Percentiles rank a stretch among this genome's conserved stretches.
These are phyloP conservation scores for Astrothelium macrocarpum DNA, from an alignment of 495 filamentous ascomycete genomes.

Conservation along the genomic window DNA sequence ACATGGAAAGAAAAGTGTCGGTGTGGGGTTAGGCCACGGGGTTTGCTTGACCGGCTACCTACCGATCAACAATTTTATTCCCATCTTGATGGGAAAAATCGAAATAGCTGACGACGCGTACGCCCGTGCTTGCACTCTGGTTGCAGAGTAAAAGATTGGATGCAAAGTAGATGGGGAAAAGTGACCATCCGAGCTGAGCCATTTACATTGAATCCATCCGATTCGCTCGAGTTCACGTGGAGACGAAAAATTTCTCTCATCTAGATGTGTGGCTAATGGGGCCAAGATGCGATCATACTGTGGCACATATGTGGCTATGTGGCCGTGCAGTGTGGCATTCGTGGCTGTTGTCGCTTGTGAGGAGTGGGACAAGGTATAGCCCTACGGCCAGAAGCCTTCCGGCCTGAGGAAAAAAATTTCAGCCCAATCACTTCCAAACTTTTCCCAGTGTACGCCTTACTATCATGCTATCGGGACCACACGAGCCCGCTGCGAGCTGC, in stretches of 20 bases:
- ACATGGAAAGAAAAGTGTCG: neutral
- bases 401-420: neutral
- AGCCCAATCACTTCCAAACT: neutral
- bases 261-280: neutral
- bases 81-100: neutral
- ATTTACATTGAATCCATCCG: neutral
- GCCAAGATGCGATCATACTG: neutral
- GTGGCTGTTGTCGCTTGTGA: neutral
- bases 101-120: neutral
- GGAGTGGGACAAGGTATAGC: neutral
- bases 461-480: neutral
- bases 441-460: neutral
- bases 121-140: neutral
- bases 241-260: neutral
- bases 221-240: neutral
- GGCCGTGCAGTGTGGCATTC: neutral
- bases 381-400: slow-evolving; percentile 4
- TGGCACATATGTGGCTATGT: neutral
- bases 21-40: neutral
- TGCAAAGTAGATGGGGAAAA: neutral
- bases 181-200: neutral
- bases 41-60: neutral
- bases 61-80: neutral
- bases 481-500: neutral
- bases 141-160: neutral